Evolutionary conservation across 129 eudicot species (phyloP).

Genomic region (Rutidosis leptorrhynchoides): DNA sequence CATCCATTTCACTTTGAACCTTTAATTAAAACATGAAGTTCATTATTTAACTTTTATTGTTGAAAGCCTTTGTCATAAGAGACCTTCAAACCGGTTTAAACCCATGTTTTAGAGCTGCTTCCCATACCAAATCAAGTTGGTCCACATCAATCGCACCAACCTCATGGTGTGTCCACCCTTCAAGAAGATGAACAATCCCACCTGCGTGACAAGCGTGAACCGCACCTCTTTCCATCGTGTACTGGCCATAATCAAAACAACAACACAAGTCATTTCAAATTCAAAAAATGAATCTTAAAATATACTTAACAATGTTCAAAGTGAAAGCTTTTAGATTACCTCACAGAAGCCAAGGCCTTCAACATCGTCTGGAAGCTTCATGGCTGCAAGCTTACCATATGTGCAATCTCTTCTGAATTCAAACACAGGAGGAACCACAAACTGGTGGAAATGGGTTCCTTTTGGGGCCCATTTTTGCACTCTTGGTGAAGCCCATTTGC

Average conservation of each 20-base stretch:
- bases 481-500: constrained; percentile 83
- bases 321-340: constrained; percentile 44
- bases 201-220: constrained; percentile 99
- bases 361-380: constrained; percentile 79
- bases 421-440: constrained; percentile 87
- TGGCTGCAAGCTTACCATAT: constrained; percentile 87
- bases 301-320: not conserved
- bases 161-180: constrained; percentile 95
- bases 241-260: constrained; percentile 40
- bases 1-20: not conserved
- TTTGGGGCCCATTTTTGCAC: constrained; percentile 82
- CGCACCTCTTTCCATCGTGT: constrained; percentile 79
- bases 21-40: not conserved
- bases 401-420: constrained; percentile 81
- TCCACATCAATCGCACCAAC: constrained; percentile 83
- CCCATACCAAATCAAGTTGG: constrained; percentile 73
- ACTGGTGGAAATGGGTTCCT: constrained; percentile 90
- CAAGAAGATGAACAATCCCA: constrained; percentile 83
- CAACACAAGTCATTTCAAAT: not conserved
- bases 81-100: constrained; percentile 44
- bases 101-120: constrained; percentile 84
- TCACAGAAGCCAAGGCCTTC: constrained; percentile 77
- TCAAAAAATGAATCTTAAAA: not conserved
- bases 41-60: not conserved
- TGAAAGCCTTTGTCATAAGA: not conserved